These are phyloP conservation scores for Bauhinia variegata DNA, from an alignment of 306 rosid genomes.

Conservation along the genomic window DNA sequence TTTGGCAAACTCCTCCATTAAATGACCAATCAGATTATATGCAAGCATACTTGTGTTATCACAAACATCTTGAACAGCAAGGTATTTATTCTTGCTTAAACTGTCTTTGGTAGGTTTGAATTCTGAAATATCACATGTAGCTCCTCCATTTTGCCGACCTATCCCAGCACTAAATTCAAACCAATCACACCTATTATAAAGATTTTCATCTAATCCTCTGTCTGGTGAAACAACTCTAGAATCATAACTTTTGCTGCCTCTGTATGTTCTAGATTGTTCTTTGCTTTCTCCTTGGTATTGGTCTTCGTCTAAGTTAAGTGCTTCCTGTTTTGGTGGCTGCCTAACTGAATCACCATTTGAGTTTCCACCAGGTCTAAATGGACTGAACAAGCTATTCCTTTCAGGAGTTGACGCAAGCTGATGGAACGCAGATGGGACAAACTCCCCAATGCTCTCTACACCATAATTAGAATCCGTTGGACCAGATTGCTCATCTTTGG, in stretches of 20 bases:
- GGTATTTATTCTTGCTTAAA: conserved; percentile 57
- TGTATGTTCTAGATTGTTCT: conserved; percentile 3
- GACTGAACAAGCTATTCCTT: conserved; percentile 29
- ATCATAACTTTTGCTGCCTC: not conserved
- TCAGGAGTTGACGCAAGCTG: conserved; percentile 27
- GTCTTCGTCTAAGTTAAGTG: not conserved
- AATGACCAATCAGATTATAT: conserved; percentile 63
- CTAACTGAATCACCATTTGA: conserved; percentile 26
- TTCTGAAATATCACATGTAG: conserved; percentile 31
- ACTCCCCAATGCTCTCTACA: conserved; percentile 68
- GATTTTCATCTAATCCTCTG: conserved; percentile 28
- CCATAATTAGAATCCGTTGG: conserved; percentile 35
- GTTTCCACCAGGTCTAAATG: conserved; percentile 6
- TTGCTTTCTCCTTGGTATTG: conserved; percentile 12
- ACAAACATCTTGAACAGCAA: conserved; percentile 68
- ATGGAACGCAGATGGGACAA: conserved; percentile 39
- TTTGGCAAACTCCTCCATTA: conserved; percentile 59
- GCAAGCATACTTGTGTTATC: conserved; percentile 77
- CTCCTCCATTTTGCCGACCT: conserved; percentile 3
- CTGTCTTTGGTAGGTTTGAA: conserved; percentile 19
- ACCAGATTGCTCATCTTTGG: conserved; percentile 17
- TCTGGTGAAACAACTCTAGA: conserved; percentile 26
- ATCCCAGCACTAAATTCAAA: conserved; percentile 24
- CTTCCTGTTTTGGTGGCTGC: conserved; percentile 30
- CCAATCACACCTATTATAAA: conserved; percentile 24